Percentiles rank a stretch among this genome's conserved stretches.
Evolutionary conservation across 257 asterid species (phyloP).

Genomic region (Scutellaria baicalensis): DNA sequence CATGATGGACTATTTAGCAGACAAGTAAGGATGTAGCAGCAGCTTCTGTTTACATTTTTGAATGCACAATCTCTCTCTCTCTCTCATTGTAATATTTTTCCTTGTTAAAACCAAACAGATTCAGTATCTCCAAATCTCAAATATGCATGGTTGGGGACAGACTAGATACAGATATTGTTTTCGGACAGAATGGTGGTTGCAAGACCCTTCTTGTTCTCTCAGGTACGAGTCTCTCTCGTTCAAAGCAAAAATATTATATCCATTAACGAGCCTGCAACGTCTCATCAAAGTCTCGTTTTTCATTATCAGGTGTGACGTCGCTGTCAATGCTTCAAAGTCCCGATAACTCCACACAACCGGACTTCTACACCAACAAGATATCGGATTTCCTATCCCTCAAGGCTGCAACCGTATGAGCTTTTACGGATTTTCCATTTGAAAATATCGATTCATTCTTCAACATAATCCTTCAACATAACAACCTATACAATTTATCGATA

Average conservation of each 20-base stretch:
- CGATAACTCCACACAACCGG: slow-evolving; percentile 70
- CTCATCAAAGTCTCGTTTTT: neutral
- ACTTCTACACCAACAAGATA: slow-evolving; percentile 82
- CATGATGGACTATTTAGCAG: slow-evolving; percentile 94
- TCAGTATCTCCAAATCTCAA: slow-evolving; percentile 79
- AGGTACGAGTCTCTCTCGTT: slow-evolving; percentile 32
- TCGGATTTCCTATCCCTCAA: slow-evolving; percentile 80
- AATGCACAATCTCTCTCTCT: neutral
- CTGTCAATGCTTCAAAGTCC: slow-evolving; percentile 77
- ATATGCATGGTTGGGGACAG: slow-evolving; percentile 99
- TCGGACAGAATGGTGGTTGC: slow-evolving; percentile 98
- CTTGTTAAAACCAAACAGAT: slow-evolving; percentile 39
- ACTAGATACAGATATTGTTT: slow-evolving; percentile 85
- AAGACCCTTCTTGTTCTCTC: slow-evolving; percentile 95
- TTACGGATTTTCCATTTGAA: too few relatives aligned
- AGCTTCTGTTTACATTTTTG: neutral
- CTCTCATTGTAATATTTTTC: neutral
- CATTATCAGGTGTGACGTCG: slow-evolving; percentile 63
- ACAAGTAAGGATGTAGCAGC: slow-evolving; percentile 46
- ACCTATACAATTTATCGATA: too few relatives aligned
- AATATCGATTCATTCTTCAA: neutral
- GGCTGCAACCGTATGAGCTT: slow-evolving; percentile 39
- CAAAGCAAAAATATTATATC: neutral
- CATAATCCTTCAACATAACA: neutral
- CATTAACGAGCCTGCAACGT: neutral